Percentiles rank a stretch among this genome's conserved stretches.
phyloP scores from a whole-genome alignment of 352 stramenopile species.

The Phytophthora crassamura region DNA sequence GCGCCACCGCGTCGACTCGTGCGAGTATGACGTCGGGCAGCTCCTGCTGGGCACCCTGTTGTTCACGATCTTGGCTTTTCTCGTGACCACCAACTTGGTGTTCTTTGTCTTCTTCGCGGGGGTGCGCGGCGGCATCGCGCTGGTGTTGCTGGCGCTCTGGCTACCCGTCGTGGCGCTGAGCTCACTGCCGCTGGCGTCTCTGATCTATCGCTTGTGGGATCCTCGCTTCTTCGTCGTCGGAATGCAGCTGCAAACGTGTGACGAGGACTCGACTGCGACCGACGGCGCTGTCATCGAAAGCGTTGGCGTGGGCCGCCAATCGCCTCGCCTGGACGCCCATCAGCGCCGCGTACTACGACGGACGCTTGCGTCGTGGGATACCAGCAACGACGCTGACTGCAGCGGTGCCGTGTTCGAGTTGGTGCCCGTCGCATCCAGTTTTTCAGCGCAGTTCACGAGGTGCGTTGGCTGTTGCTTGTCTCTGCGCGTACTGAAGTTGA shows the following conservation, averaged over 20 bases:
- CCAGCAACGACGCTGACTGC: background rate
- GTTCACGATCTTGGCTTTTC: slow-evolving; percentile 93
- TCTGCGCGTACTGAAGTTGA: background rate
- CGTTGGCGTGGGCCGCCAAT: slow-evolving; percentile 29
- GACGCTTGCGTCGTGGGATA: slow-evolving; percentile 23
- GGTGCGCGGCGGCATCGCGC: slow-evolving; percentile 62
- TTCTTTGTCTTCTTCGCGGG: slow-evolving; percentile 94
- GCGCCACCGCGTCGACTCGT: slow-evolving; percentile 92
- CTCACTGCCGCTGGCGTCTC: slow-evolving; percentile 52
- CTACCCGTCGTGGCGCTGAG: slow-evolving; percentile 59
- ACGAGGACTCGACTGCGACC: background rate
- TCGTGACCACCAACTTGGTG: slow-evolving; percentile 94
- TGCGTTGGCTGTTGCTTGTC: slow-evolving; percentile 8
- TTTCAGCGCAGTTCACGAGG: slow-evolving; percentile 39
- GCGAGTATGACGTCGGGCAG: slow-evolving; percentile 91
- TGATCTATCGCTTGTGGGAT: slow-evolving; percentile 48
- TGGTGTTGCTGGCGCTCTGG: slow-evolving; percentile 51
- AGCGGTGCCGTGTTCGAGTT: slow-evolving; percentile 31
- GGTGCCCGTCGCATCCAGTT: slow-evolving; percentile 29
- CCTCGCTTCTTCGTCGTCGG: slow-evolving; percentile 47
- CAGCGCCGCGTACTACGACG: slow-evolving; percentile 26
- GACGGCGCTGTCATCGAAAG: slow-evolving; percentile 15
- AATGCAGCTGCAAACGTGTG: slow-evolving; percentile 35
- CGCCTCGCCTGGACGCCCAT: slow-evolving; percentile 23
- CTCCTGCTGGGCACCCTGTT: slow-evolving; percentile 93